Percentiles rank a stretch among this genome's conserved stretches.
Evolutionary conservation across 176 grass and related monocot genomes (phyloP).

Genomic region (Bolboschoenus planiculmis): DNA sequence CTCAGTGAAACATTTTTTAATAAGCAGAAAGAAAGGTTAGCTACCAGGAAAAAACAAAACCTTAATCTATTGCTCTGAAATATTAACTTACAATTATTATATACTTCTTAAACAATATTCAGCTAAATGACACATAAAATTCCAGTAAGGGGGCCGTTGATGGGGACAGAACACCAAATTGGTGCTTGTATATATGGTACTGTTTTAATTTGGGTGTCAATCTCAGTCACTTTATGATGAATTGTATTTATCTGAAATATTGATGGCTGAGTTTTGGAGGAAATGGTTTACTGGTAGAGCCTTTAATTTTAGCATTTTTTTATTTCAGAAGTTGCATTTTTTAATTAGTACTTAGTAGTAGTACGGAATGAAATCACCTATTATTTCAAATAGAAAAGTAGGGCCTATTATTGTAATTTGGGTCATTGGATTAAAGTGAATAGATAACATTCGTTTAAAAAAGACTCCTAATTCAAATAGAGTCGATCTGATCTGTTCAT

Average conservation of each 20-base stretch:
- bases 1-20: neutral
- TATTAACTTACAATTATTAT: neutral
- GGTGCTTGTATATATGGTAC: neutral
- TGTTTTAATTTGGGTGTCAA: conserved; percentile 7
- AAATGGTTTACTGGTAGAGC: neutral
- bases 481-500: too few species aligned
- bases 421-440: neutral
- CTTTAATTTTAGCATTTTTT: neutral
- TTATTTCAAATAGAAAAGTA: too few species aligned
- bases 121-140: neutral
- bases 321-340: too few species aligned
- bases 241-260: neutral
- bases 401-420: too few species aligned
- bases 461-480: too few species aligned
- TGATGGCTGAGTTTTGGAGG: neutral
- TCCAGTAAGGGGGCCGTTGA: neutral
- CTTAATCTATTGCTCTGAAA: neutral
- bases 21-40: neutral
- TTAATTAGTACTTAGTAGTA: too few species aligned
- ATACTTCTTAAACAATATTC: neutral
- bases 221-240: neutral
- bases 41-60: neutral
- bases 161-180: conserved; percentile 16
- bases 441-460: too few species aligned
- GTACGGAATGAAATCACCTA: too few species aligned